Conservation (phyloP, 495 filamentous ascomycete species). For the Trichocladium uniseriatum region DNA sequence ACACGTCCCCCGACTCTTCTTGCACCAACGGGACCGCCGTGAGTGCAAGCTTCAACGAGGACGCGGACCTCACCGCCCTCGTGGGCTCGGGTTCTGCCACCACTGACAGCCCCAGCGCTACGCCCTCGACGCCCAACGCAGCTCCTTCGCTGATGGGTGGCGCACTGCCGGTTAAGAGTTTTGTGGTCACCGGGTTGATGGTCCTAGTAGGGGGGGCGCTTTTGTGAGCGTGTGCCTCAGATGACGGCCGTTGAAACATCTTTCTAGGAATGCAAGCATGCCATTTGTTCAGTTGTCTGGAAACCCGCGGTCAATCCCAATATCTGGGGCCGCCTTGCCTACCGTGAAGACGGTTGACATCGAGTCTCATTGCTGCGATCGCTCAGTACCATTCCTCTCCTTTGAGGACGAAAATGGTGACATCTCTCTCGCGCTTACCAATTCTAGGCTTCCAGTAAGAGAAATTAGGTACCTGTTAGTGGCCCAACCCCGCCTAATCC, state of each 20-base stretch:
- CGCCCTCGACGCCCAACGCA: conserved; percentile 12
- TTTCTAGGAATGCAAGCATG: no score
- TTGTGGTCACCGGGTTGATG: background rate
- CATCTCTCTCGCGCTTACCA: no score
- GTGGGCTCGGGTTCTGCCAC: conserved; percentile 10
- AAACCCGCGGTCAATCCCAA: no score
- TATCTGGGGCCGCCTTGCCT: no score
- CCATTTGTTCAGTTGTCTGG: no score
- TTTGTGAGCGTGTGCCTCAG: background rate
- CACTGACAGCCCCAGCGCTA: conserved; percentile 15
- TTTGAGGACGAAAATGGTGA: no score
- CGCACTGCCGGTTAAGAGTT: background rate
- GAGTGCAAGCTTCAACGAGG: conserved; percentile 26
- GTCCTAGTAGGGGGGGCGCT: conserved; percentile 9
- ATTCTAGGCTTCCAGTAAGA: no score
- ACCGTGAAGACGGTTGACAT: background rate
- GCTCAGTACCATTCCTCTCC: no score
- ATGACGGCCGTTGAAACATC: no score
- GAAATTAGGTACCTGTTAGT: no score
- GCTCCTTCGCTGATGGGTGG: conserved; percentile 6
- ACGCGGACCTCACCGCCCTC: conserved; percentile 26
- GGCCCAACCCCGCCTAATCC: no score
- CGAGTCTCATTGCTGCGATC: no score
- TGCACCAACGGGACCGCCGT: conserved; percentile 40
- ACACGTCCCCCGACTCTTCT: conserved; percentile 1